Evolutionary conservation across 208 protist species (phyloP).

Genomic region (Acanthamoeba divionensis): DNA sequence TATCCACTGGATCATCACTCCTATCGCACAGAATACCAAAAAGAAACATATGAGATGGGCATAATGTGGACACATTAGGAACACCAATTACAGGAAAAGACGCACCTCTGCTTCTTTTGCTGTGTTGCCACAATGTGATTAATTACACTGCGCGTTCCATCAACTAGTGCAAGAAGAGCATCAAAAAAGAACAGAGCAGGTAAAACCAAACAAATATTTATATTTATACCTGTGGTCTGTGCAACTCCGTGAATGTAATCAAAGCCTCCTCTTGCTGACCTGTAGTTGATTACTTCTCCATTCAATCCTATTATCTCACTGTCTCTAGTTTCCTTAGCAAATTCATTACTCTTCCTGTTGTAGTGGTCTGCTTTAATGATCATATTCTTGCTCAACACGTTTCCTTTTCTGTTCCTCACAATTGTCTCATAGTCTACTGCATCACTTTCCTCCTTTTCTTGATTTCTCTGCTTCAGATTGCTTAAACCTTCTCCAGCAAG

Average conservation of each 20-base stretch:
- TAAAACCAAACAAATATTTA: background rate
- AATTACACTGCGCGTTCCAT: constrained; percentile 14
- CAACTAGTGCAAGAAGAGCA: background rate
- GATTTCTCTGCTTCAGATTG: background rate
- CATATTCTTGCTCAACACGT: constrained; percentile 54
- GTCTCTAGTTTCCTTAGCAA: too few species aligned
- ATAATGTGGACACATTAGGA: background rate
- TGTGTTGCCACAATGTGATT: background rate
- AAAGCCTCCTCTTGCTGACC: too few species aligned
- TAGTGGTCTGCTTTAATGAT: constrained; percentile 41
- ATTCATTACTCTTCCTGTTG: too few species aligned
- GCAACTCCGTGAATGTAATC: background rate
- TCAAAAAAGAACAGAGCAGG: background rate
- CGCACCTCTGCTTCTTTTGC: background rate
- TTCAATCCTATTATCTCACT: too few species aligned
- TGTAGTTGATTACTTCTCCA: too few species aligned
- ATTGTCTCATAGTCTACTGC: background rate
- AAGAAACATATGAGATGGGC: too few species aligned
- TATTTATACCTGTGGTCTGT: too few species aligned
- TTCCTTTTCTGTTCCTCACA: background rate
- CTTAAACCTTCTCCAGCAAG: too few species aligned
- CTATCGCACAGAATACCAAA: too few species aligned
- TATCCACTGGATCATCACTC: background rate
- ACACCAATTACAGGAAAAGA: background rate
- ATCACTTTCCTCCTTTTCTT: background rate